These are phyloP conservation scores for Colletotrichum ledebouriae DNA, from an alignment of 2,329 filamentous ascomycete species.

Conservation along the genomic window DNA sequence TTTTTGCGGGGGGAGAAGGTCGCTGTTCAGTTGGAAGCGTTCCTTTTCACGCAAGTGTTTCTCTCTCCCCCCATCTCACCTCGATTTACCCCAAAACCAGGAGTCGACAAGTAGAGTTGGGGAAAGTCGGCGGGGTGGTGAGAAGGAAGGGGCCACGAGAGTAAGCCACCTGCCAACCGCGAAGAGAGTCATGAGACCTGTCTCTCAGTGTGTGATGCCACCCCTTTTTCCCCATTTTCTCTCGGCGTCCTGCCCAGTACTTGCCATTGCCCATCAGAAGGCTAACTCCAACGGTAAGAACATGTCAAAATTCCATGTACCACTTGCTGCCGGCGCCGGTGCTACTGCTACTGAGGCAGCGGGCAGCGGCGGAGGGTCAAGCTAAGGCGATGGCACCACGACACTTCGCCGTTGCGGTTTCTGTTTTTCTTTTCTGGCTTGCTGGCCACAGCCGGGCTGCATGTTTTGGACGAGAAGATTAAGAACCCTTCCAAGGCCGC, in stretches of 20 bases:
- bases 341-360: slow-evolving; percentile 21
- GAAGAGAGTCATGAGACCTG: slow-evolving; percentile 36
- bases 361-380: slow-evolving; percentile 13
- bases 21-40: background rate
- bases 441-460: slow-evolving; percentile 10
- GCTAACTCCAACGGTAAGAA: background rate
- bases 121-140: slow-evolving; percentile 15
- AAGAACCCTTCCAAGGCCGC: slow-evolving; percentile 6
- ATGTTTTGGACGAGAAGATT: slow-evolving; percentile 22
- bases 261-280: background rate
- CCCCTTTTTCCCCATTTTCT: slow-evolving; percentile 12
- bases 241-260: slow-evolving; percentile 13
- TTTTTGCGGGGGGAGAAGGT: background rate
- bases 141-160: slow-evolving; percentile 34
- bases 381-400: slow-evolving; percentile 23
- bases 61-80: background rate
- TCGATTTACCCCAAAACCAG: slow-evolving; percentile 2
- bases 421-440: slow-evolving; percentile 4
- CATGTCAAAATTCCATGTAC: background rate
- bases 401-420: slow-evolving; percentile 17
- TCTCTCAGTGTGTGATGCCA: slow-evolving; percentile 35
- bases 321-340: slow-evolving; percentile 7
- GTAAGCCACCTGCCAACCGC: slow-evolving; percentile 38
- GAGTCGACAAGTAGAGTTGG: slow-evolving; percentile 16
- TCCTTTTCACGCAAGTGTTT: background rate